Percentiles rank a stretch among this genome's conserved stretches.
phyloP scores from a whole-genome alignment of 2,329 filamentous ascomycete species.

The Epicoccum sorghinum region DNA sequence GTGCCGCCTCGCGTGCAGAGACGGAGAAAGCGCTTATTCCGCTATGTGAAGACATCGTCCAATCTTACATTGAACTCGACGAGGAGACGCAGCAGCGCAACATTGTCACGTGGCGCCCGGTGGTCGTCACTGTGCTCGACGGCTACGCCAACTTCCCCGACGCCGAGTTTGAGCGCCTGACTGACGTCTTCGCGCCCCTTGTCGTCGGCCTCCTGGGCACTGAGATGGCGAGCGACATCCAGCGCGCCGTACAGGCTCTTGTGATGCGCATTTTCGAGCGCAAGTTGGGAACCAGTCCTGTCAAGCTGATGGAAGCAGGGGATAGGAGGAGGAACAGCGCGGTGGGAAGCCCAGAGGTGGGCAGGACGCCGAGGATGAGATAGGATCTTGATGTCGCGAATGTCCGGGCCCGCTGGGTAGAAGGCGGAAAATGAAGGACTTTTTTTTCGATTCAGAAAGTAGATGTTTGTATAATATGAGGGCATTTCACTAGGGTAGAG shows the following conservation, averaged over 20 bases:
- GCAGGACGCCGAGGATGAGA: conserved; percentile 9
- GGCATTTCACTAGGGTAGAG: too few species aligned
- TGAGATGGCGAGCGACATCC: conserved; percentile 80
- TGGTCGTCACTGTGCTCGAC: conserved; percentile 95
- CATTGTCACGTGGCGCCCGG: conserved; percentile 94
- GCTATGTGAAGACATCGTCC: conserved; percentile 92
- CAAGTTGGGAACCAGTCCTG: conserved; percentile 27
- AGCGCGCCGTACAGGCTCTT: conserved; percentile 76
- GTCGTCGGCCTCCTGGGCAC: conserved; percentile 81
- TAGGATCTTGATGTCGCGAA: not conserved
- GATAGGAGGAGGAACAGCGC: conserved; percentile 32
- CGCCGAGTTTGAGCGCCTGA: conserved; percentile 78
- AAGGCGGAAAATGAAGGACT: too few species aligned
- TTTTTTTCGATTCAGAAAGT: too few species aligned
- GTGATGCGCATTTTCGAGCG: conserved; percentile 80
- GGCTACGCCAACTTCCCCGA: conserved; percentile 85
- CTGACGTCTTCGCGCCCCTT: conserved; percentile 84
- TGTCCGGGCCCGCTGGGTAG: too few species aligned
- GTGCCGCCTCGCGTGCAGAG: conserved; percentile 76
- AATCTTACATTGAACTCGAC: conserved; percentile 82
- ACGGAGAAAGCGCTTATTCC: conserved; percentile 93
- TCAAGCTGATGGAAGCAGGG: conserved; percentile 32
- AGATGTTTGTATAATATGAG: too few species aligned
- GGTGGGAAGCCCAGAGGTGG: conserved; percentile 22
- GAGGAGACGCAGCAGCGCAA: conserved; percentile 97